phyloP scores from a whole-genome alignment of 257 asterid genomes.

The Solanum bulbocastanum region DNA sequence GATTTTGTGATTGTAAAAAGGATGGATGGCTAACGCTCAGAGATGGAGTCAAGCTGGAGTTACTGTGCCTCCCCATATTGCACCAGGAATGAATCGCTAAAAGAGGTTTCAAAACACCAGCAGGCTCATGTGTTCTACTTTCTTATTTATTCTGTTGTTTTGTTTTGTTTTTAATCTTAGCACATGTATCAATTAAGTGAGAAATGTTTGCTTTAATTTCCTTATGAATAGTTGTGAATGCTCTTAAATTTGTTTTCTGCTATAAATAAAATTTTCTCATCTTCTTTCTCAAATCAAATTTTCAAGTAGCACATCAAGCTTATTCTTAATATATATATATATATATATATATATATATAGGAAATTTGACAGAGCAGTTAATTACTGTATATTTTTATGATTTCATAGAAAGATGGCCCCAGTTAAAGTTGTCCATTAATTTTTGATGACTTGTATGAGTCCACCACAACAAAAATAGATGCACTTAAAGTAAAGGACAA shows the following conservation, averaged over 20 bases:
- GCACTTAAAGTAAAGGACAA: background rate
- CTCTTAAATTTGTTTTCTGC: background rate
- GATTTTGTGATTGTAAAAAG: background rate
- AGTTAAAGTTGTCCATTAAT: background rate
- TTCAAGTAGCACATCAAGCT: background rate
- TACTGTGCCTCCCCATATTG: slow-evolving; percentile 6
- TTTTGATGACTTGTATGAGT: background rate
- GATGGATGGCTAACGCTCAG: slow-evolving; percentile 19
- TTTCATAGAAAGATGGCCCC: background rate
- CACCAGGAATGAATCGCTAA: slow-evolving; percentile 14
- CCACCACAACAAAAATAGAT: background rate
- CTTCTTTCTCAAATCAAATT: background rate
- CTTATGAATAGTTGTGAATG: background rate
- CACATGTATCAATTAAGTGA: background rate
- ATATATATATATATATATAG: background rate
- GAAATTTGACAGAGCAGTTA: no score
- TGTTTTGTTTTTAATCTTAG: background rate
- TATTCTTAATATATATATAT: no score
- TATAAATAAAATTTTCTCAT: background rate
- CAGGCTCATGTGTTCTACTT: background rate
- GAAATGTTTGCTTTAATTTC: background rate
- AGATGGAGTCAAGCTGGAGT: slow-evolving; percentile 5
- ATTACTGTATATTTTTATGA: background rate
- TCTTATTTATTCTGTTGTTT: background rate
- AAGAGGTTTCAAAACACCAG: background rate